Conservation (phyloP, 2,329 filamentous ascomycete species). For the Trichoderma sp. region DNA sequence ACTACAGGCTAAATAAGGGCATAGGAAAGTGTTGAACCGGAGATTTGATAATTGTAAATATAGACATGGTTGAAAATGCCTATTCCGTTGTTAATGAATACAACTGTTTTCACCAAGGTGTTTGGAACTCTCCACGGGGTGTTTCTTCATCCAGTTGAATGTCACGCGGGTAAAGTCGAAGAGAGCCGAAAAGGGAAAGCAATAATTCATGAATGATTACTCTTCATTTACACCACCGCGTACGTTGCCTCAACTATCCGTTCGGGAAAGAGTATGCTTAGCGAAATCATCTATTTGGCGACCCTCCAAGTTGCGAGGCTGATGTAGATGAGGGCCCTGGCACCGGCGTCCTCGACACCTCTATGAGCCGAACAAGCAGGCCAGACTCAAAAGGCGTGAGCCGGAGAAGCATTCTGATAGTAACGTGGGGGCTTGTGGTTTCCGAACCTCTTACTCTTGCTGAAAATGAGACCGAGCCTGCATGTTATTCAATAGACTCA, state of each 20-base stretch:
- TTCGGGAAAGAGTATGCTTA: constrained; percentile 11
- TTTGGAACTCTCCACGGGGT: neutral
- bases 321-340: constrained; percentile 10
- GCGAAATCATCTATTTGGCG: neutral
- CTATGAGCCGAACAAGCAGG: neutral
- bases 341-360: constrained; percentile 8
- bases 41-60: neutral
- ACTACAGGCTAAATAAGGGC: neutral
- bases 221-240: neutral
- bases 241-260: neutral
- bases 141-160: neutral
- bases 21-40: neutral
- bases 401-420: neutral
- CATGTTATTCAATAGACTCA: neutral
- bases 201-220: neutral
- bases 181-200: neutral
- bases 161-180: constrained; percentile 3
- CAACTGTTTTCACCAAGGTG: neutral
- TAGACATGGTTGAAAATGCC: neutral
- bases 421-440: neutral
- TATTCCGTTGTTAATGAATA: neutral
- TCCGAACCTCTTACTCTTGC: neutral
- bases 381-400: neutral
- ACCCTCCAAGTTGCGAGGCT: neutral
- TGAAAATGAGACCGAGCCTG: neutral